Evolutionary conservation across 257 asterid species (phyloP), one percentile per base, ranked within the genome.

Genomic region (Cynanchum wilfordii): DNA sequence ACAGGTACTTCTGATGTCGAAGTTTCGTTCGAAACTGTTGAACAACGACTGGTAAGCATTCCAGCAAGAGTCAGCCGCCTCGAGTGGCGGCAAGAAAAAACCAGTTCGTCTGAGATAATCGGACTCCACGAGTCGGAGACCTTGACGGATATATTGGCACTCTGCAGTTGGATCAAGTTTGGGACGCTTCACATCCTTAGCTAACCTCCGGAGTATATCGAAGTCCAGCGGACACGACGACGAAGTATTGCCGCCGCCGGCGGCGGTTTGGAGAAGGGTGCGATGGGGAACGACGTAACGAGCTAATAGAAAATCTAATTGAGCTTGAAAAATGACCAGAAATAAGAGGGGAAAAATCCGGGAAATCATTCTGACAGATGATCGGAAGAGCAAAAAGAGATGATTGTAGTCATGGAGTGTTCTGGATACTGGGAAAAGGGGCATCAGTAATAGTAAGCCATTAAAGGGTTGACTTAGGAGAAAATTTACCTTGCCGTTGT

Each of bases 81-180:
- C 76, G 19, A 24, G 65, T 0, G 95, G 95, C 0, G 98, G 96
- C 9, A 91, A 82, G 83, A 93, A 93, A 0, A 81, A 69, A 69
- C 74, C 71, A 68, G 89, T 89, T 45, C 42, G 79, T 0, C 73
- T 83, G 73, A 93, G 87, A 67, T 89, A 79, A 65, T 89, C 91
- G 13, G 98, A 85, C 33, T 75, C 86, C 17, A 89, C 90, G 33
- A 93, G 84, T 0, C 97, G 94, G 83, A 93, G 86, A 15, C 86
- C 89, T 38, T 88, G 97, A 24, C 73, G 86, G 78, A 83, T 84
- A 86, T 79, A 88, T 69, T 81, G 96, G 75, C 98, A 93, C 83
- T 77, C 73, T 20, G 81, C 30, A 2, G 73, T 36, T 55, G 83
- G 30, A 20, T 87, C 89, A 10, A 81, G 2, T n/a, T 49, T 74